These are phyloP conservation scores for Rhizopus delemar DNA, from an alignment of 371 early-diverging fungal genomes.

Conservation along the genomic window DNA sequence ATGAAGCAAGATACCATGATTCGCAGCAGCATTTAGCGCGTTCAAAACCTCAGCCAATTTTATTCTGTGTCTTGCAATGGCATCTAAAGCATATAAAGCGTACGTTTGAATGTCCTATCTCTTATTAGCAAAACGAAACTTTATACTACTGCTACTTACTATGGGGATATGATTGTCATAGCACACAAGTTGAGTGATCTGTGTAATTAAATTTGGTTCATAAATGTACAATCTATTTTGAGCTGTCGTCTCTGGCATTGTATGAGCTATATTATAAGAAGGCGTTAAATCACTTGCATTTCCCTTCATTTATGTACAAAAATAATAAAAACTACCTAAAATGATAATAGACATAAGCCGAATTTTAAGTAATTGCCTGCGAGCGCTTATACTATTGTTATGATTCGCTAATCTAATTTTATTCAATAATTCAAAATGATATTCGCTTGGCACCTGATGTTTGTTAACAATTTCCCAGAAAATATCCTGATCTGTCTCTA, in stretches of 20 bases:
- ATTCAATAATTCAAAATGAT: conserved; percentile 77
- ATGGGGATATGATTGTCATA: conserved; percentile 53
- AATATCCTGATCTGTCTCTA: conserved; percentile 18
- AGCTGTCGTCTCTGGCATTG: conserved; percentile 68
- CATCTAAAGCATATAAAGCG: conserved; percentile 82
- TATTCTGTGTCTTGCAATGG: conserved; percentile 73
- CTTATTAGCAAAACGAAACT: background rate
- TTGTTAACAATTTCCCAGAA: conserved; percentile 40
- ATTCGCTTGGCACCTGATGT: conserved; percentile 73
- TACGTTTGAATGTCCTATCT: conserved; percentile 71
- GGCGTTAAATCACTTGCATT: background rate
- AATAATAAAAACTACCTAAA: conserved; percentile 49
- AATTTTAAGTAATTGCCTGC: conserved; percentile 64
- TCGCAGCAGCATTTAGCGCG: conserved; percentile 88
- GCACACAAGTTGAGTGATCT: conserved; percentile 76
- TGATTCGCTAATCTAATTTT: conserved; percentile 73
- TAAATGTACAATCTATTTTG: conserved; percentile 80
- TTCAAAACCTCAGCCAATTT: conserved; percentile 80
- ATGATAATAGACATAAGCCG: conserved; percentile 80
- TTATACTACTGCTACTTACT: conserved; percentile 4
- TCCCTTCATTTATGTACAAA: background rate
- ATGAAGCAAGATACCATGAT: conserved; percentile 89
- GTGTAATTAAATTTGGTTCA: conserved; percentile 83
- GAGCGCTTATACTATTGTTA: conserved; percentile 40
- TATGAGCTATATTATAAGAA: conserved; percentile 42